A percentile compares a stretch with the other conserved stretches of the same genome.
Conservation (phyloP, 306 rosid genomes). For the Malus sylvestris region DNA sequence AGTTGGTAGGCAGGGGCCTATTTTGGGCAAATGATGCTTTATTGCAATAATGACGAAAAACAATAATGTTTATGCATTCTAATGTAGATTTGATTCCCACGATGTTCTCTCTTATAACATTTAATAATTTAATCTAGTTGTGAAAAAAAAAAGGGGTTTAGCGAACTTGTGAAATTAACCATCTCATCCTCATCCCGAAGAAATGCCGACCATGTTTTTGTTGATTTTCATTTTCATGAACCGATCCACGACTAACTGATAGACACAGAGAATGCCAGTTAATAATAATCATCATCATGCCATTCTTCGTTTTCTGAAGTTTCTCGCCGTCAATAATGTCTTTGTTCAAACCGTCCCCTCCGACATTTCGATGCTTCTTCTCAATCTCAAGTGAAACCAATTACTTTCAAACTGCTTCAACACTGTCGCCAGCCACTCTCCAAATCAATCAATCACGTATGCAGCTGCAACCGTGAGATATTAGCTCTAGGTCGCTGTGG, state of each 20-base stretch:
- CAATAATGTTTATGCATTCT: too few relatives aligned
- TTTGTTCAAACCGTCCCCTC: neutral
- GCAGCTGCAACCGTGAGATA: conserved; percentile 1
- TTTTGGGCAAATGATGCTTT: too few relatives aligned
- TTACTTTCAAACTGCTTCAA: neutral
- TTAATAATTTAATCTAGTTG: too few relatives aligned
- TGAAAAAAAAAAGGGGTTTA: too few relatives aligned
- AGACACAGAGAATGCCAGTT: too few relatives aligned
- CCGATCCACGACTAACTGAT: too few relatives aligned
- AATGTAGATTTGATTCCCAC: too few relatives aligned
- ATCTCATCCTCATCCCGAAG: too few relatives aligned
- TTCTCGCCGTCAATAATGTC: neutral
- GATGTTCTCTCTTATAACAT: too few relatives aligned
- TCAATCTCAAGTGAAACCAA: conserved; percentile 3
- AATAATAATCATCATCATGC: neutral
- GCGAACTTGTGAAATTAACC: too few relatives aligned
- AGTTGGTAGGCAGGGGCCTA: too few relatives aligned
- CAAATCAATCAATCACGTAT: neutral
- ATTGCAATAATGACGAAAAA: too few relatives aligned
- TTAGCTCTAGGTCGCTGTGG: neutral
- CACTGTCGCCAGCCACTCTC: neutral
- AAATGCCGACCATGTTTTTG: neutral
- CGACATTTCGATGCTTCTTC: neutral
- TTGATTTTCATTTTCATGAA: neutral
- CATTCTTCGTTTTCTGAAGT: neutral